Evolutionary conservation across 2,329 filamentous ascomycete genomes (phyloP).

Genomic region (Graphilbum fragrans): DNA sequence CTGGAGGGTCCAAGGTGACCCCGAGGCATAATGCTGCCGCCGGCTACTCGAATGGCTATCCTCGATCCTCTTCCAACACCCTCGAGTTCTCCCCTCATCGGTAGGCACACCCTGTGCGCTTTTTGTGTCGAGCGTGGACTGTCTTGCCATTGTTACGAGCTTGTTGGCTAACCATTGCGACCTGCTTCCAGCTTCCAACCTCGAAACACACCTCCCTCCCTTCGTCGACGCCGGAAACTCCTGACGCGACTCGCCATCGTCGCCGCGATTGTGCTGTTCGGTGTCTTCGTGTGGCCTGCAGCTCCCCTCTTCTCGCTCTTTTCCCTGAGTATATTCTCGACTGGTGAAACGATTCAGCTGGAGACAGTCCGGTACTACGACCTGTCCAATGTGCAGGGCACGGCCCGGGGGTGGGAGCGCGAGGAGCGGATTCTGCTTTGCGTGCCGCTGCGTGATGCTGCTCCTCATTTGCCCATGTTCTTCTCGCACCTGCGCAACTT

Average conservation of each 20-base stretch:
- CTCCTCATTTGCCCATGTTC: slow-evolving; percentile 91
- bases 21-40: slow-evolving; percentile 60
- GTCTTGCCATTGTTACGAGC: not conserved
- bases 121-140: not conserved
- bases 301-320: slow-evolving; percentile 47
- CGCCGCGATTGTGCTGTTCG: slow-evolving; percentile 49
- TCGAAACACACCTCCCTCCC: slow-evolving; percentile 57
- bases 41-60: slow-evolving; percentile 77
- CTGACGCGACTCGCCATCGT: slow-evolving; percentile 54
- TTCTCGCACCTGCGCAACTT: slow-evolving; percentile 95
- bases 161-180: slow-evolving; percentile 1
- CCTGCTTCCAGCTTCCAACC: slow-evolving; percentile 60
- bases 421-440: slow-evolving; percentile 93
- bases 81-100: slow-evolving; percentile 86
- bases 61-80: slow-evolving; percentile 50
- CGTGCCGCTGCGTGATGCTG: slow-evolving; percentile 85
- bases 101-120: slow-evolving; percentile 34
- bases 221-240: slow-evolving; percentile 62
- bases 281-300: slow-evolving; percentile 64
- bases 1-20: slow-evolving; percentile 57
- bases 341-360: slow-evolving; percentile 60
- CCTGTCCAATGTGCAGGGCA: slow-evolving; percentile 80
- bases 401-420: slow-evolving; percentile 85
- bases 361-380: slow-evolving; percentile 98
- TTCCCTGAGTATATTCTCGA: slow-evolving; percentile 59